Evolutionary conservation across 2,329 filamentous ascomycete genomes (phyloP), one percentile per base, ranked within the genome.

Genomic region (Thermothelomyces thermophilus): DNA sequence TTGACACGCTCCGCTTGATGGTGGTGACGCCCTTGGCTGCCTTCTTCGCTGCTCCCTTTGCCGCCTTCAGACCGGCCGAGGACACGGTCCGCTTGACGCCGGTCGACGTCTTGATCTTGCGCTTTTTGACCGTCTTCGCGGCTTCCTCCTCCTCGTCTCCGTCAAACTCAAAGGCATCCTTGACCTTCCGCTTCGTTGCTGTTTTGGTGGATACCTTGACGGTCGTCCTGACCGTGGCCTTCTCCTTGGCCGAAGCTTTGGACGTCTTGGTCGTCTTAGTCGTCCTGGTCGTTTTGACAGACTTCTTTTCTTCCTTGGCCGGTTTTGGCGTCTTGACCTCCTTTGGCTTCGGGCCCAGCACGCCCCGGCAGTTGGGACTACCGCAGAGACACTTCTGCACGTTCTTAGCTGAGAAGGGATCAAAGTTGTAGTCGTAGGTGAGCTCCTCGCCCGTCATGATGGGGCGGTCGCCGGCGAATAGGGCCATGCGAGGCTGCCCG

Each of bases 391-490:
- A 84, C 62, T 74, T 77, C 64, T 84, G 81, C 41, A 84, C 80
- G 63, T 84, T 84, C 69, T 84, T 84, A 61, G 77, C 73, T 9
- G 80, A 84, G 64, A 84, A 84, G 3, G 81, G 81, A 62, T 84
- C 81, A 62, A 84, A 84, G 64, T 84, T 84, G 72, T 84, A 84
- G 73, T 98, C 93, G 66, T 98, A 98, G 0, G 90, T 97, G 54
- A 98, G 74, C 69, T 98, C 93, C 56, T 97, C 90, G 20, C 93
- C 93, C 10, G 90, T 95, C 82, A 87, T 87, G 64, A 98, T 91
- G 13, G 89, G 89, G 41, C 77, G 75, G 60, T 94, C 86, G 28
- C 91, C 91, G 11, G 93, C 93, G 65, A 98, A 98, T 1, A 98
- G 79, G 14, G 90, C 93, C 89, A 98, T 97, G 49, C 93, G 83